These are phyloP conservation scores for Phytopythium aichiense DNA, from an alignment of 352 stramenopile species.

Conservation along the genomic window DNA sequence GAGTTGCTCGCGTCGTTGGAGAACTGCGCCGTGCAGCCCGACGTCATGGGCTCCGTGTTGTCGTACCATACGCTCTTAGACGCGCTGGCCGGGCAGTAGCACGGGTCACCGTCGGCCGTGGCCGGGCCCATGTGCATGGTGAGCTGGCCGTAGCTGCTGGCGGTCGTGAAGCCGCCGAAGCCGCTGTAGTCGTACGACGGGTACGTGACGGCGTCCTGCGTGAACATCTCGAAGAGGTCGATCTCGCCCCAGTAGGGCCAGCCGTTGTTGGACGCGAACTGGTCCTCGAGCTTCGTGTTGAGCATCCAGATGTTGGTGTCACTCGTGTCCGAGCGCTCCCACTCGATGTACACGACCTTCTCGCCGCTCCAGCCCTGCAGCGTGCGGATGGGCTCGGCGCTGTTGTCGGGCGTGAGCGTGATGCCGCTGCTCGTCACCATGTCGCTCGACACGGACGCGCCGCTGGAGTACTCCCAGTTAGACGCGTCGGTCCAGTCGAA, in stretches of 20 bases:
- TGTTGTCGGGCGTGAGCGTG: conserved; percentile 49
- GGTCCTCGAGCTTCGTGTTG: conserved; percentile 63
- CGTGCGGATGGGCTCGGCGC: conserved; percentile 52
- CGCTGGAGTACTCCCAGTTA: conserved; percentile 62
- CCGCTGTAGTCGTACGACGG: conserved; percentile 48
- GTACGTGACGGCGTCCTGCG: conserved; percentile 39
- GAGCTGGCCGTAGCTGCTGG: conserved; percentile 58
- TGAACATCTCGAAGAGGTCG: conserved; percentile 86
- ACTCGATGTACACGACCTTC: conserved; percentile 72
- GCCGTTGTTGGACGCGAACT: conserved; percentile 53
- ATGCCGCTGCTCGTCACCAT: conserved; percentile 52
- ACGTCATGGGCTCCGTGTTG: conserved; percentile 55
- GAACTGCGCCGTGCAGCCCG: conserved; percentile 66
- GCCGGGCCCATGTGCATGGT: conserved; percentile 69
- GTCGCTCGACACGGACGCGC: conserved; percentile 22
- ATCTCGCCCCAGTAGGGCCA: conserved; percentile 78
- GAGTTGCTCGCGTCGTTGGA: conserved; percentile 49
- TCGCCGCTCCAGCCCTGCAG: conserved; percentile 60
- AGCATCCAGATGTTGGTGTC: conserved; percentile 87
- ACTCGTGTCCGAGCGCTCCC: conserved; percentile 50
- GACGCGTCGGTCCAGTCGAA: conserved; percentile 64
- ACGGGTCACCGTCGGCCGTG: conserved; percentile 34
- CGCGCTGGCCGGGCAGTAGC: conserved; percentile 44
- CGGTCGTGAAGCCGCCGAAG: conserved; percentile 28
- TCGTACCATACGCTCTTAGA: conserved; percentile 57